Evolutionary conservation across 139 green algal species (phyloP).

Genomic region (Chlamydomonas applanata): DNA sequence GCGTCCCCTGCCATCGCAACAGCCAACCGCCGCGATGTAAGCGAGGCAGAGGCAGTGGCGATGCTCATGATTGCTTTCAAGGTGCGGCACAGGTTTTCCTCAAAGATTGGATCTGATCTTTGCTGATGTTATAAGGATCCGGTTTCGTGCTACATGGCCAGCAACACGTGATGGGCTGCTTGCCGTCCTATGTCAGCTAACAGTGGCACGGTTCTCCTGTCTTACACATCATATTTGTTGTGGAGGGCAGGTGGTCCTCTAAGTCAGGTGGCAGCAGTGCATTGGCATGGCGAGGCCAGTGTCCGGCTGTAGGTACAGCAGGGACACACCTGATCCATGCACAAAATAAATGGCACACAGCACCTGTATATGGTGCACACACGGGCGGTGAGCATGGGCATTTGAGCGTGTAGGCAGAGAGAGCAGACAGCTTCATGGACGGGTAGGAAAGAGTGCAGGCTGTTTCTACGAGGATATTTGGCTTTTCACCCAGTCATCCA

Average conservation of each 20-base stretch:
- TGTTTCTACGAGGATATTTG: too few species aligned
- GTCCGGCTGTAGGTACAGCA: too few species aligned
- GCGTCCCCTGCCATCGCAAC: background rate
- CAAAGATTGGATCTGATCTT: background rate
- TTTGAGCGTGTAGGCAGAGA: too few species aligned
- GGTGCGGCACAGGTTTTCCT: constrained; percentile 10
- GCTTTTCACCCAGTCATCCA: too few species aligned
- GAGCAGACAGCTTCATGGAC: too few species aligned
- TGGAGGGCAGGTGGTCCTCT: background rate
- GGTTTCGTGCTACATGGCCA: background rate
- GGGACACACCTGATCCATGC: too few species aligned
- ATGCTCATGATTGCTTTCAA: constrained; percentile 56
- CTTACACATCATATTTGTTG: background rate
- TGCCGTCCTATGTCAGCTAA: background rate
- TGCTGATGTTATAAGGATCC: background rate
- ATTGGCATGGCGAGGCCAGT: too few species aligned
- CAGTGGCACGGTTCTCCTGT: background rate
- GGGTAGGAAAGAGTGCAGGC: too few species aligned
- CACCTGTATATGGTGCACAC: too few species aligned
- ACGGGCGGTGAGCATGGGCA: too few species aligned
- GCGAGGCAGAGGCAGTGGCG: constrained; percentile 31
- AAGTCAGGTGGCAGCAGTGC: too few species aligned
- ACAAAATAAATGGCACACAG: too few species aligned
- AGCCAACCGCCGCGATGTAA: constrained; percentile 25
- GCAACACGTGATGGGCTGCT: background rate